Base-by-base conservation (phyloP, 768 basidiomycete species). In the Cubamyces lactineus region DNA sequence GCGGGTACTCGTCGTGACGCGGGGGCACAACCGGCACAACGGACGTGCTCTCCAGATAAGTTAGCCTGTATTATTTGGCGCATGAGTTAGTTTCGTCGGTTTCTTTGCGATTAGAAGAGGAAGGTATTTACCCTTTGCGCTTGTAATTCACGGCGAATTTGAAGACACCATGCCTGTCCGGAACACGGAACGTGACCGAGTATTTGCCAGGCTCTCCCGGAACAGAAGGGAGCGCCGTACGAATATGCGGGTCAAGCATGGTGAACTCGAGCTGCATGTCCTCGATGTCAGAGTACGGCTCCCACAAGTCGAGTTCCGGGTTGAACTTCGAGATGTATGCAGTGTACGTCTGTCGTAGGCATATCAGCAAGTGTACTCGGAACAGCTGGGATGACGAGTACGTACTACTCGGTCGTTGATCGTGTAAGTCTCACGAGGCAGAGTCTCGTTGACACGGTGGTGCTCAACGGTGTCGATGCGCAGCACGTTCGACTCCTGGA, bases 111-210 rank as follows among this genome's bases (percentile, higher is more conserved):
- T 38, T 17, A 47, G 7, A 56, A 26, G n/a, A 41, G 46, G 0
- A 30, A 26, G 15, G 26, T 17, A 47, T 87, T 71, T 66, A 94
- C 87, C 96, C 96, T 73, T 87, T 87, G 64, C 97, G 87, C 72
- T 91, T 92, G 78, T 94, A 86, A 74, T 96, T 85, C 46, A 97
- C 76, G n/a, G 94, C 81, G 71, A 98, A 96, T 72, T 98, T 98
- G 84, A 96, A 99, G 16, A 99, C 97, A 23, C 97, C 97, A 72
- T 99, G 97, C 55, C 96, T 82, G 75, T 98, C 96, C 7, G 97
- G 97, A 1, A 87, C 88, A 43, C 86, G 87, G 86, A 99, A 96
- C 15, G 84, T 84, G n/a, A 87, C 84, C 15, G 85, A 82, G 77
- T 95, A 98, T 67, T 82, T 79, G 23, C 89, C 89, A 2, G 87